phyloP scores from a whole-genome alignment of 2,329 filamentous ascomycete species.

The Monosporascus sp. region DNA sequence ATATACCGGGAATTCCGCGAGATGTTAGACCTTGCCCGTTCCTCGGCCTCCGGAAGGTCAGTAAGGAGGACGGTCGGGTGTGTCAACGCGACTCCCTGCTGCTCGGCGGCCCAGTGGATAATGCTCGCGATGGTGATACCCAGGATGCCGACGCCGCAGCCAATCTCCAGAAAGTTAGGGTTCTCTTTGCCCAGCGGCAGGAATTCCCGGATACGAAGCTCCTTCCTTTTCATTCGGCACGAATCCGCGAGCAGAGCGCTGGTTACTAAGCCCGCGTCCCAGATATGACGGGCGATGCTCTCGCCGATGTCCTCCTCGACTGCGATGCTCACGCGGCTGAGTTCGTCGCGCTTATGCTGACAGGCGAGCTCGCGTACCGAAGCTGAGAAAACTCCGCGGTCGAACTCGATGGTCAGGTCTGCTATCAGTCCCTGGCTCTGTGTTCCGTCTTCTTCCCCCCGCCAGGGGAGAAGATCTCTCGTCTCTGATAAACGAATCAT shows the following conservation, averaged over 20 bases:
- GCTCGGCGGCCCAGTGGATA: conserved; percentile 16
- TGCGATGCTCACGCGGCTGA: conserved; percentile 24
- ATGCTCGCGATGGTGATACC: conserved; percentile 43
- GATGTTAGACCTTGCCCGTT: conserved; percentile 45
- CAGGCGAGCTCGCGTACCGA: conserved; percentile 1
- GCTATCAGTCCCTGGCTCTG: conserved; percentile 1
- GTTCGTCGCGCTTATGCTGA: conserved; percentile 27
- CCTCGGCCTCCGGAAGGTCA: conserved; percentile 50
- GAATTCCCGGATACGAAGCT: conserved; percentile 4
- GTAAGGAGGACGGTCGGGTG: conserved; percentile 42
- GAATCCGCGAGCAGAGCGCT: conserved; percentile 30
- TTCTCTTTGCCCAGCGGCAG: conserved; percentile 12
- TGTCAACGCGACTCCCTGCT: conserved; percentile 8
- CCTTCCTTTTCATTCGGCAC: conserved; percentile 4
- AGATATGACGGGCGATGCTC: conserved; percentile 55
- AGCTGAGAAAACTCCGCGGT: background rate
- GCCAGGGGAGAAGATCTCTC: background rate
- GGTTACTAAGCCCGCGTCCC: conserved; percentile 51
- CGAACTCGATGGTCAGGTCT: conserved; percentile 1
- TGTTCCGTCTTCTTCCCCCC: background rate
- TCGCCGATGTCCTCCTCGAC: conserved; percentile 55
- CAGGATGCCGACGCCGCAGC: conserved; percentile 52
- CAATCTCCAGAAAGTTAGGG: conserved; percentile 48
- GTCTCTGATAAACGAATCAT: background rate
- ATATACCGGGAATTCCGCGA: conserved; percentile 4